Conservation (phyloP, 2,329 filamentous ascomycete species). For the Magnaporthiopsis incrustans region DNA sequence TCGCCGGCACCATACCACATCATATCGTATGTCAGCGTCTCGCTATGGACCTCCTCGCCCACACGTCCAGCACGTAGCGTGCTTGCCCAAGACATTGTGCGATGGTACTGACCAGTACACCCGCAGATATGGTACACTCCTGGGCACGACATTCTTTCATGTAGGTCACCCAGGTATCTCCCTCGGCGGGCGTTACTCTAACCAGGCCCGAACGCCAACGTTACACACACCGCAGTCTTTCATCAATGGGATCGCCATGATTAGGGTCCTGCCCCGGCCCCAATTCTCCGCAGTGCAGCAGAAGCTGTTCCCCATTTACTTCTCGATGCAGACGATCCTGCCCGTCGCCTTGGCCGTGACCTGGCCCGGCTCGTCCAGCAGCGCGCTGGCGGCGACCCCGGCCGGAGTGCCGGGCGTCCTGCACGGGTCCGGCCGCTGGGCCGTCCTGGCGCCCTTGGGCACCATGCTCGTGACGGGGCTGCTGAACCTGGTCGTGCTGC, state of each 20-base stretch:
- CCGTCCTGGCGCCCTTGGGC: slow-evolving; percentile 59
- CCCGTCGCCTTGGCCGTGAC: slow-evolving; percentile 70
- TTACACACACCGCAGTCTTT: slow-evolving; percentile 53
- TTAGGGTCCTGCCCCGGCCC: slow-evolving; percentile 65
- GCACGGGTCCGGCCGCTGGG: slow-evolving; percentile 51
- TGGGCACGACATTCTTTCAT: slow-evolving; percentile 84
- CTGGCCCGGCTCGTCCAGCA: slow-evolving; percentile 55
- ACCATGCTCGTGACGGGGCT: slow-evolving; percentile 64
- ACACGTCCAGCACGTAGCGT: not conserved
- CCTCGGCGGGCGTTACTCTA: too few species aligned
- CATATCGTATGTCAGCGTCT: slow-evolving; percentile 46
- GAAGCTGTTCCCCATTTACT: slow-evolving; percentile 81
- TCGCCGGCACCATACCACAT: slow-evolving; percentile 69
- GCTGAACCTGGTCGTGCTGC: slow-evolving; percentile 61
- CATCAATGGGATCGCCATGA: slow-evolving; percentile 65
- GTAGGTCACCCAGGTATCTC: slow-evolving; percentile 29
- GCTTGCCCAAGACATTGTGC: not conserved
- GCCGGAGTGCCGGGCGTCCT: slow-evolving; percentile 48
- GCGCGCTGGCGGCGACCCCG: slow-evolving; percentile 22
- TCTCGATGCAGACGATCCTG: slow-evolving; percentile 69
- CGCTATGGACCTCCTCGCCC: slow-evolving; percentile 8
- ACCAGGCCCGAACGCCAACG: too few species aligned
- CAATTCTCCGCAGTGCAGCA: slow-evolving; percentile 77
- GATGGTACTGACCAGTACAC: slow-evolving; percentile 10
- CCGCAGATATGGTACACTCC: slow-evolving; percentile 72